These are phyloP conservation scores for Carex myosuroides DNA, from an alignment of 176 grass and related monocot species.

Conservation along the genomic window DNA sequence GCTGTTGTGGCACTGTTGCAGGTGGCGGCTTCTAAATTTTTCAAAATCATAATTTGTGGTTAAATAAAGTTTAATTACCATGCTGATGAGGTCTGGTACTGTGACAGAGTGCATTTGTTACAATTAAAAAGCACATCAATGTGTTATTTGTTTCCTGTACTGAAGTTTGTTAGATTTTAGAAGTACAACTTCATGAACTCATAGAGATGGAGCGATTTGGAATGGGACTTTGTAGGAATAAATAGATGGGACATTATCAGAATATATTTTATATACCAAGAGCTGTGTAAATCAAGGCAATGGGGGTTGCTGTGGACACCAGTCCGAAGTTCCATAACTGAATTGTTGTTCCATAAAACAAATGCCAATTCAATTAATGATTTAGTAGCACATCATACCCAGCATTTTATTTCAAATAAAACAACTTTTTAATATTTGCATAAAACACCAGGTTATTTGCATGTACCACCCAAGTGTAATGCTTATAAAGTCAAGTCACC, in stretches of 20 bases:
- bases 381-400: neutral
- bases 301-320: neutral
- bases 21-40: constrained; percentile 32
- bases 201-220: neutral
- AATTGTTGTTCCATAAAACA: neutral
- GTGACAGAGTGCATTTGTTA: neutral
- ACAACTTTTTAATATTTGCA: neutral
- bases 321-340: neutral
- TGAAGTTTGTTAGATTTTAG: neutral
- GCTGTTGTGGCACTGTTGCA: constrained; percentile 49
- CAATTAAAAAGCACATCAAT: neutral
- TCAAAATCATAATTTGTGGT: neutral
- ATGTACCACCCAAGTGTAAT: neutral
- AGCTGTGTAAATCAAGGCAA: neutral
- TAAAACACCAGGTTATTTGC: neutral
- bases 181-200: neutral
- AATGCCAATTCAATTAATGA: neutral
- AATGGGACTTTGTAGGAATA: neutral
- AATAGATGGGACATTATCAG: neutral
- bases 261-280: neutral
- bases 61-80: neutral
- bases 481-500: neutral
- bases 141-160: neutral
- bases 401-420: neutral
- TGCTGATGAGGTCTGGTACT: neutral